Base-by-base conservation (phyloP, 345 rosid species). In the Murraya koenigii region DNA sequence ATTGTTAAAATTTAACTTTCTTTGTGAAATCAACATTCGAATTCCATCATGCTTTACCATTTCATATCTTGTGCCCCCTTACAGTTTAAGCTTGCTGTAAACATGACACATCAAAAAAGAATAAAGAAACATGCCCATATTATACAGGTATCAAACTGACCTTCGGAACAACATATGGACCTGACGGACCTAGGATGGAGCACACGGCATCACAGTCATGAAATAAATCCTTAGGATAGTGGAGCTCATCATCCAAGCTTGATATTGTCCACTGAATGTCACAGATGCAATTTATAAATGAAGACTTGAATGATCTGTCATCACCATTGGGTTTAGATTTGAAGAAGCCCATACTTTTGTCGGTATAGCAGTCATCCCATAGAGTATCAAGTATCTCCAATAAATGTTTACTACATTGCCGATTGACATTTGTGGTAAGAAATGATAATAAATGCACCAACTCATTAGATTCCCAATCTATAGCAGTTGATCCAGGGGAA, bases 401-500 rank as follows among this genome's bases (percentile, higher is more conserved):
- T 69, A 95, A 85, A 86, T 86, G 84, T 77, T 82, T 85, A 82
- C 89, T 80, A 69, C 92, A 71, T 80, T 86, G 85, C n/a, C 30
- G 79, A 82, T 87, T 82, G 74, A 89, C 86, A 76, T 66, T 80
- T 38, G 60, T 55, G 73, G 86, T 84, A 85, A 92, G 76, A 47
- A 64, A 54, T 28, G 89, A 86, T 75, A 95, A 83, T 26, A 95
- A 73, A 68, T 83, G 76, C 67, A 76, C 89, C 75, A 93, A 80
- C 84, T 95, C 99, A 39, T 70, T 71, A 66, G 99, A 95, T 82
- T 90, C 97, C 99, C 99, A 95, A 87, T 95, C 99, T 82, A 77
- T 86, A 44, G 79, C 92, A 74, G 79, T 63, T 79, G 82, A 81
- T 60, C 79, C 83, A 2, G 84, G 79, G 44, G 86, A 80, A 75